Evolutionary conservation across 139 green algal species (phyloP), one percentile per base, ranked within the genome.

Genomic region (Dunaliella primolecta): DNA sequence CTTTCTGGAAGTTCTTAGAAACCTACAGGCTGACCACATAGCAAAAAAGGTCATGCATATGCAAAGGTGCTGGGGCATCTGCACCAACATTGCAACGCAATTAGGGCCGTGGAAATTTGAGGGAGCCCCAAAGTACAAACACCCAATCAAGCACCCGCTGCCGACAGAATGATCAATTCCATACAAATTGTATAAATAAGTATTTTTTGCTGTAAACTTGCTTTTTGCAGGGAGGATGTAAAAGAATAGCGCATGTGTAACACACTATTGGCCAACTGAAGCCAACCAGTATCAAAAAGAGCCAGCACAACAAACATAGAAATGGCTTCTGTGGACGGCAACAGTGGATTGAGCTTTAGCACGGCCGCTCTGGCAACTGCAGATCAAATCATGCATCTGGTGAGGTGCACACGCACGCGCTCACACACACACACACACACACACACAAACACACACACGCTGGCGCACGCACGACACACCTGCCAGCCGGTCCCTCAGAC

Each of bases 401-500:
- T n/a, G n/a, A n/a, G n/a, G n/a, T 64, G 7, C 46, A 64, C 46
- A 64, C 46, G 15, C 46, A 64, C 46, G 15, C 46, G 15, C 46
- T 25, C 46, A 64, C 46, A 64, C 46, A 64, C 46, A 64, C 46
- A 64, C 46, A 64, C 46, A 64, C 46, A 64, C 46, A 64, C 46
- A 64, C 46, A 64, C 46, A 64, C 15, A 15, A 7, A 64, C 46
- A 64, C 46, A 64, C 46, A 64, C 46, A 64, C 46, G 46, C 7
- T 7, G 7, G 7, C 7, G 15, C 46, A 64, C 46, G 15, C 46
- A 64, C 7, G 46, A 25, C 46, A 64, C 46, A 64, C 46, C 85
- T 31, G 76, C 36, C 81, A 84, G 80, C 32, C 81, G 74, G 38
- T 85, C 85, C 0, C 85, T 81, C 15, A 81, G 30, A 36, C 56